A percentile compares a stretch with the other conserved stretches of the same genome.
These are phyloP conservation scores for Cercospora sojina DNA, from an alignment of 2,329 filamentous ascomycete species.

Conservation along the genomic window DNA sequence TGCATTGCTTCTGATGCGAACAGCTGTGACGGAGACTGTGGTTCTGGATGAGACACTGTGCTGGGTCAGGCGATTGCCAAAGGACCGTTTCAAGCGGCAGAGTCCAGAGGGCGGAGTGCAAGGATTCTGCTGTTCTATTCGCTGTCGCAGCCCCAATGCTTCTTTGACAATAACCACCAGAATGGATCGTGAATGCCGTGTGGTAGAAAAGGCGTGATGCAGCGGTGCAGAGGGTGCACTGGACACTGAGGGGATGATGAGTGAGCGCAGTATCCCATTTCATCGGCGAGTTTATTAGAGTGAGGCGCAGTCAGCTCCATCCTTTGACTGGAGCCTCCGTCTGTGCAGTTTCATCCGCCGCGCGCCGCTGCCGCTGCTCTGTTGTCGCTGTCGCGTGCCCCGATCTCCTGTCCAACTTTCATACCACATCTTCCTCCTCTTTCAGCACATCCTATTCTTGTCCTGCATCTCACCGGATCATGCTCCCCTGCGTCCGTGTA, in stretches of 20 bases:
- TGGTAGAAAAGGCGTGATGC: neutral
- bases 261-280: neutral
- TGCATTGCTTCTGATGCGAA: neutral
- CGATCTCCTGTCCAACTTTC: neutral
- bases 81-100: no score
- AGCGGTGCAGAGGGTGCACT: neutral
- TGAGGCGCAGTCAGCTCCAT: neutral
- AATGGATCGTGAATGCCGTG: neutral
- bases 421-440: neutral
- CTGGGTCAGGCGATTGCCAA: no score
- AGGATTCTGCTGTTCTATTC: neutral
- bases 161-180: neutral
- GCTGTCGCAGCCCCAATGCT: neutral
- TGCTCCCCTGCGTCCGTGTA: neutral
- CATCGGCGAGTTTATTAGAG: neutral
- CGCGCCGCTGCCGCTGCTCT: neutral
- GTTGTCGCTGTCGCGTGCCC: neutral
- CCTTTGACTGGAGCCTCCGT: neutral
- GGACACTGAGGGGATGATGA: neutral
- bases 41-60: no score
- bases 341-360: neutral
- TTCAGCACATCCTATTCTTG: neutral
- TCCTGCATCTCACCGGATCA: neutral
- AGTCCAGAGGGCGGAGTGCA: neutral
- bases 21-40: neutral